Base-by-base conservation (phyloP, 805 yeast genomes). In the Priceomyces medius region DNA sequence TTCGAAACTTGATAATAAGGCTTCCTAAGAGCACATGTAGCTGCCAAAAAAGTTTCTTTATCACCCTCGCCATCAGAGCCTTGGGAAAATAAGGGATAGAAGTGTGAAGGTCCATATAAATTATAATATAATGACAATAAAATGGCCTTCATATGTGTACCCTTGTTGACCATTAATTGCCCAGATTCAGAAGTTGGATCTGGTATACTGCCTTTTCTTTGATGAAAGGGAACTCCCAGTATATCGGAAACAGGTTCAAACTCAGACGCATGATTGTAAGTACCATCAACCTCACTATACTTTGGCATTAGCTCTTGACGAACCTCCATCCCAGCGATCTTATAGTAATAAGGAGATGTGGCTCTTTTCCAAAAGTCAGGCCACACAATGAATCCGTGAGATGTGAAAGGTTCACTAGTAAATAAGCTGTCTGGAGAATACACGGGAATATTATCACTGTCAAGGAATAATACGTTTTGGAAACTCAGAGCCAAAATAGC, bases 281-380 rank as follows among this genome's bases (percentile, higher is more conserved):
- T 19, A 4, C 66, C 64, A n/a, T 40, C 44, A 9, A 50, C 45
- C 42, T 68, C 74, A 38, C 58, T 53, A 43, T 69, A 69, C 32
- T 55, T 54, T 2, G 68, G 69, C 20, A 56, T 48, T n/a, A 62
- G 53, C 2, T 47, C 45, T 23, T 51, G 47, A 39, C 68, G 59
- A 14, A 67, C 38, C 1, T 50, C 43, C 19, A 80, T 66, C 2
- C 80, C 85, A 0, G 87, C 87, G 48, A 88, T 80, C 21, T 78
- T 76, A 60, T 84, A 88, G 53, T 76, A 83, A 28, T 66, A 64
- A 4, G 96, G 95, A 1, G 86, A 77, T 1, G 90, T 85, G 5
- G 90, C 80, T 49, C 96, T 74, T 59, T 83, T 77, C 96, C 96
- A 88, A 59, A 81, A 88, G 61, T 88, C 96, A 1, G 95, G 95